A percentile compares a stretch with the other conserved stretches of the same genome.
phyloP scores from a whole-genome alignment of 2,329 filamentous ascomycete genomes.

The Ilyonectria sp. region DNA sequence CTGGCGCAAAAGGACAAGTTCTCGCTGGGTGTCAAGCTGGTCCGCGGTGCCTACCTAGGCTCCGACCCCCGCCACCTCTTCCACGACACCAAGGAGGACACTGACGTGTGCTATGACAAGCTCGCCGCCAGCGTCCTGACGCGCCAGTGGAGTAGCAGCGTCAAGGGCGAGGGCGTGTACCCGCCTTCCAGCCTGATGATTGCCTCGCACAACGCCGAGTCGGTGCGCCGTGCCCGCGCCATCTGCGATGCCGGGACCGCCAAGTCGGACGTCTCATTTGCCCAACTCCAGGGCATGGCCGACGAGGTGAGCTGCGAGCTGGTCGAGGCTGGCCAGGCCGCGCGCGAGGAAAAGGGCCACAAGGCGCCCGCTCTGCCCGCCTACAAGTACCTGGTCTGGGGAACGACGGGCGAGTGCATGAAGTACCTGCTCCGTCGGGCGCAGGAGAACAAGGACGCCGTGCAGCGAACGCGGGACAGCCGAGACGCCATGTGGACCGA shows the following conservation, averaged over 20 bases:
- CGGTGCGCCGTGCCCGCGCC: constrained; percentile 72
- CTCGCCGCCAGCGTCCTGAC: constrained; percentile 78
- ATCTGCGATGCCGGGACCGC: constrained; percentile 63
- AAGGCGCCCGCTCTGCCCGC: constrained; percentile 65
- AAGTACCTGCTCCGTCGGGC: constrained; percentile 78
- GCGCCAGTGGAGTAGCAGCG: constrained; percentile 59
- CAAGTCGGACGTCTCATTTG: constrained; percentile 58
- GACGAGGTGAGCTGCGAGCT: constrained; percentile 87
- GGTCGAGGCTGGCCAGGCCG: constrained; percentile 54
- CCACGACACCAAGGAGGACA: constrained; percentile 79
- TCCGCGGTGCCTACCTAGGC: constrained; percentile 81
- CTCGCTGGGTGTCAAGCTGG: constrained; percentile 80
- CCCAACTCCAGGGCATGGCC: constrained; percentile 95
- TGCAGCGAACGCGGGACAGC: constrained; percentile 73
- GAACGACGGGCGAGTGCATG: constrained; percentile 84
- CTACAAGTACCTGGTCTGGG: constrained; percentile 81
- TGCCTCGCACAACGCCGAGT: constrained; percentile 86
- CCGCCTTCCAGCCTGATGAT: constrained; percentile 77
- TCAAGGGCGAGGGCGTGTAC: constrained; percentile 61
- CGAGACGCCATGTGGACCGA: constrained; percentile 76
- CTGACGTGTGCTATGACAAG: constrained; percentile 80
- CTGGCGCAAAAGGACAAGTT: constrained; percentile 73
- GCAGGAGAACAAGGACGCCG: constrained; percentile 82
- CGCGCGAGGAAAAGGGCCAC: constrained; percentile 47
- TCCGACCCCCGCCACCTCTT: constrained; percentile 80